Conservation (phyloP, 2,329 filamentous ascomycete species). For the Graphiopsis chlorocephala region DNA sequence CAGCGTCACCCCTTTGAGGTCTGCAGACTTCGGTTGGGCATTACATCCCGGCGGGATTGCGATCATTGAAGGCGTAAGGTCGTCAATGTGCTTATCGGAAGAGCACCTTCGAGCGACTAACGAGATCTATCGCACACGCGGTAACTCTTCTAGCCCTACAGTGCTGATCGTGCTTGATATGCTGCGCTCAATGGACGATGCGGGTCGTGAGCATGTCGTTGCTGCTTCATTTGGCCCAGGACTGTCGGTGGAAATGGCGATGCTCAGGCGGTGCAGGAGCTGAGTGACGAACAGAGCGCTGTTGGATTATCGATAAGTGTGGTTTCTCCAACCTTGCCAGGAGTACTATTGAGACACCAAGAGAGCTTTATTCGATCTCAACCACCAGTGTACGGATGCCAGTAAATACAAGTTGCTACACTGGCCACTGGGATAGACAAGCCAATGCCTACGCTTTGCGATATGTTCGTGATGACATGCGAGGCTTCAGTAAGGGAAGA, state of each 20-base stretch:
- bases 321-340: background rate
- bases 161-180: slow-evolving; percentile 66
- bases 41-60: slow-evolving; percentile 68
- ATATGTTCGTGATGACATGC: too few relatives aligned
- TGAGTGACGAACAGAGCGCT: too few relatives aligned
- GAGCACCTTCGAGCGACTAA: slow-evolving; percentile 69
- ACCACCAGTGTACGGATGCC: too few relatives aligned
- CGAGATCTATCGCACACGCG: slow-evolving; percentile 65
- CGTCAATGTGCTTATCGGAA: slow-evolving; percentile 54
- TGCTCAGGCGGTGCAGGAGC: background rate
- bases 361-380: too few relatives aligned
- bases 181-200: slow-evolving; percentile 43
- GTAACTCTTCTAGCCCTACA: slow-evolving; percentile 66
- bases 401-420: too few relatives aligned
- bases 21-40: slow-evolving; percentile 64
- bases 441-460: too few relatives aligned
- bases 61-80: slow-evolving; percentile 63
- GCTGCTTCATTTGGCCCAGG: slow-evolving; percentile 70
- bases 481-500: too few relatives aligned
- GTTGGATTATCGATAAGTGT: background rate
- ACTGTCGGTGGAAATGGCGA: slow-evolving; percentile 39
- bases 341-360: too few relatives aligned
- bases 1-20: background rate
- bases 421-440: too few relatives aligned
- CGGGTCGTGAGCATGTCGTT: slow-evolving; percentile 58